Evolutionary conservation across 495 filamentous ascomycete species (phyloP), one percentile per base, ranked within the genome.

Genomic region (Neurospora tetraspora): DNA sequence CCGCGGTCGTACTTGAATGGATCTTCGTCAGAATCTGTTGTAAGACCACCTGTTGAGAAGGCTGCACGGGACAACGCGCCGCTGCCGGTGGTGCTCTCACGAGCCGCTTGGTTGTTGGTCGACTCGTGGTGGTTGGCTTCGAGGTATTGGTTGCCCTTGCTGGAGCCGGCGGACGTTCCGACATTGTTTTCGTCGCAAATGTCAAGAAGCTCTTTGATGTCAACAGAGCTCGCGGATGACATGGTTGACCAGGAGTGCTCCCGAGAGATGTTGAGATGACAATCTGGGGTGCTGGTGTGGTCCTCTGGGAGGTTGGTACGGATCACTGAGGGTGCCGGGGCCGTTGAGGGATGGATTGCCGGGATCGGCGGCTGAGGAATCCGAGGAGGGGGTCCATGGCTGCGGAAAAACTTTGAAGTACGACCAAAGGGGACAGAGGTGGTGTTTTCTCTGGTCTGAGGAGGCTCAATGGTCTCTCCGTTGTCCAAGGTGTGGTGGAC

Each of bases 1-100:
- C 71, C 69, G 39, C 73, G 74, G 69, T 81, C 80, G 39, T 79
- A 81, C 37, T 72, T 74, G 76, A 81, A 81, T 6, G 76, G 80
- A 65, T 81, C 78, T 5, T 77, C 77, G 40, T 80, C 79, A 7
- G 78, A 79, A 12, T 77, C 77, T 11, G 75, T 74, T 3, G 70
- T 74, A 12, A 69, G n/a, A 11, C 47, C 72, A 34, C 71, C 75
- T 12, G 59, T 72, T 4, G 73, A 76, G 14, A 72, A 45, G 7
- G 42, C 73, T 39, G n/a, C 59, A 34, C 45, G 72, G 4, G 72
- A 74, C 20, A 69, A 53, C 5, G 31, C 73, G 23, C 34, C 39
- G 0, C 71, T 70, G 27, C 71, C 72, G 31, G 36, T 31, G 10
- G 37, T 47, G 9, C 70, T 47, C 27, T 70, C 68, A 20, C 16